These are phyloP conservation scores for Clitopilus hobsonii DNA, from an alignment of 768 basidiomycete genomes.

Conservation along the genomic window DNA sequence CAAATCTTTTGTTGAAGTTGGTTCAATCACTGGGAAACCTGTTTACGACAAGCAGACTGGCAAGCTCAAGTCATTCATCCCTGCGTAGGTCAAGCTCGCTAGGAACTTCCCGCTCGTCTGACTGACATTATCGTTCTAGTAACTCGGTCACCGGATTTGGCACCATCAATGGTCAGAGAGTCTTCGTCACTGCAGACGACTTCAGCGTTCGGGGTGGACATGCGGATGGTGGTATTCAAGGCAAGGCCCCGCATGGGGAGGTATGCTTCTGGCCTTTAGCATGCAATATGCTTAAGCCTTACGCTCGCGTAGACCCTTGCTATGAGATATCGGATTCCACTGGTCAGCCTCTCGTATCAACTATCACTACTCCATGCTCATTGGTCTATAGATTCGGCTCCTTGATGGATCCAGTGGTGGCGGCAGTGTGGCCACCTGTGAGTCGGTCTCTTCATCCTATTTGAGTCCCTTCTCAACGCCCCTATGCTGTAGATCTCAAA, in stretches of 20 bases:
- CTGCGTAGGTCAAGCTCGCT: slow-evolving; percentile 23
- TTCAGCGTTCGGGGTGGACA: slow-evolving; percentile 39
- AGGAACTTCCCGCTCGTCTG: too few relatives aligned
- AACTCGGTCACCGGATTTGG: slow-evolving; percentile 36
- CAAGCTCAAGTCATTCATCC: slow-evolving; percentile 25
- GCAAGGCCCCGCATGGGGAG: slow-evolving; percentile 36
- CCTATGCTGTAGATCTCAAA: slow-evolving; percentile 25
- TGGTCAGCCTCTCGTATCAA: slow-evolving; percentile 18
- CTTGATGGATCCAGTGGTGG: slow-evolving; percentile 39
- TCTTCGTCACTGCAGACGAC: slow-evolving; percentile 35
- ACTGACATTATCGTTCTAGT: too few relatives aligned
- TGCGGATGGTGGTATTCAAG: slow-evolving; percentile 35
- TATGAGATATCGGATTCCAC: slow-evolving; percentile 27
- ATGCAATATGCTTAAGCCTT: neutral
- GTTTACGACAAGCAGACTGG: slow-evolving; percentile 21
- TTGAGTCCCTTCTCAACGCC: neutral
- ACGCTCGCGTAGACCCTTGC: slow-evolving; percentile 22
- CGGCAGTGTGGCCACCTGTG: slow-evolving; percentile 35
- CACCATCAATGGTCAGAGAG: slow-evolving; percentile 24
- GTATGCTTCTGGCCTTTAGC: too few relatives aligned
- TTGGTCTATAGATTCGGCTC: slow-evolving; percentile 26
- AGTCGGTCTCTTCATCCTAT: slow-evolving; percentile 1
- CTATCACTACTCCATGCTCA: neutral
- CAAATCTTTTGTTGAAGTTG: slow-evolving; percentile 29
- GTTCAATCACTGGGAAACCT: slow-evolving; percentile 32